These are phyloP conservation scores for Sphagnurus paluster DNA, from an alignment of 1,284 basidiomycete genomes.

Conservation along the genomic window DNA sequence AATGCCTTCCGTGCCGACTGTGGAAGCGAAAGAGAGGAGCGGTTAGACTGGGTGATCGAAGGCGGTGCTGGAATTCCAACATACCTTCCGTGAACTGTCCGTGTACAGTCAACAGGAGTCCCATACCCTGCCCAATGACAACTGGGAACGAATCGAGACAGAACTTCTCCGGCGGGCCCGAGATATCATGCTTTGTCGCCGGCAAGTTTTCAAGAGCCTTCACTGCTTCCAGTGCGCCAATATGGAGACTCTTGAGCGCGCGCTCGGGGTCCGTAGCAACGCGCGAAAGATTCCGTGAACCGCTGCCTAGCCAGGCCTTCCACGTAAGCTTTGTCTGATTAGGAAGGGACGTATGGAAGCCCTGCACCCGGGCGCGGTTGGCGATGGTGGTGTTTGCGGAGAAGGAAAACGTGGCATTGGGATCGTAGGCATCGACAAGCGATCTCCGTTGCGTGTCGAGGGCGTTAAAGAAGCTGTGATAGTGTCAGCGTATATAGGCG, in stretches of 20 bases:
- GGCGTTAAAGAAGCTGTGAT: constrained; percentile 74
- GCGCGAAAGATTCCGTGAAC: constrained; percentile 78
- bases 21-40: constrained; percentile 14
- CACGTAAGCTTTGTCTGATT: constrained; percentile 82
- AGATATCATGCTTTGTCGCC: constrained; percentile 78
- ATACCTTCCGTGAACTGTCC: constrained; percentile 91
- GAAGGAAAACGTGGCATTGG: constrained; percentile 86
- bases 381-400: constrained; percentile 83
- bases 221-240: constrained; percentile 70
- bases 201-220: constrained; percentile 69
- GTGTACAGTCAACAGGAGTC: constrained; percentile 83
- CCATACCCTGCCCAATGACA: constrained; percentile 57
- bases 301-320: constrained; percentile 66
- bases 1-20: constrained; percentile 64
- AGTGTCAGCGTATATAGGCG: constrained; percentile 1
- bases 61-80: constrained; percentile 24
- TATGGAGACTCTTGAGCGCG: constrained; percentile 69
- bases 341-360: constrained; percentile 66
- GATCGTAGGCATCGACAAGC: constrained; percentile 78
- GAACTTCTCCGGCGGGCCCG: constrained; percentile 77
- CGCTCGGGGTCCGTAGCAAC: constrained; percentile 62
- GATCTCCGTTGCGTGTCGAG: constrained; percentile 79
- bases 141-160: constrained; percentile 88
- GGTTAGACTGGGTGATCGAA: constrained; percentile 12
- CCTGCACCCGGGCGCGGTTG: constrained; percentile 65